phyloP scores from a whole-genome alignment of 176 grass and related monocot species.

The Dactylis glomerata region DNA sequence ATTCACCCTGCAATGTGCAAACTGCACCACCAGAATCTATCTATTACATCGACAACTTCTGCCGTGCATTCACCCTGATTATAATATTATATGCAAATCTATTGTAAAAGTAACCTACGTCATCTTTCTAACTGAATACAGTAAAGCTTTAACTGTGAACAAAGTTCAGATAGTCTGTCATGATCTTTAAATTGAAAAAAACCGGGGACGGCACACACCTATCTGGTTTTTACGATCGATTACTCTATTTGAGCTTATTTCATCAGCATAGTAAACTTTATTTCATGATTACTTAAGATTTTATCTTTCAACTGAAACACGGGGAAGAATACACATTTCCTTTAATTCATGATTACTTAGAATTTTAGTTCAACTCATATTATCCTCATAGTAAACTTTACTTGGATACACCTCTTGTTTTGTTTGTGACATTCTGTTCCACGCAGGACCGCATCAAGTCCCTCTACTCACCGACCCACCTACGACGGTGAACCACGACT shows the following conservation, averaged over 20 bases:
- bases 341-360: neutral
- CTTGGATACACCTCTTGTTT: neutral
- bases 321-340: too few species aligned
- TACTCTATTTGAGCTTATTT: too few species aligned
- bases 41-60: neutral
- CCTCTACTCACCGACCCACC: conserved; percentile 58
- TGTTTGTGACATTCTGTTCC: neutral
- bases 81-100: neutral
- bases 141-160: neutral
- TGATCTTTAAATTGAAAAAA: neutral
- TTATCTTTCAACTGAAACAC: neutral
- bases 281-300: neutral
- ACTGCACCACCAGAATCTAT: neutral
- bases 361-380: neutral
- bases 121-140: neutral
- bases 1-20: neutral
- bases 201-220: neutral
- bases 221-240: too few species aligned
- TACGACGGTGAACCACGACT: conserved; percentile 45
- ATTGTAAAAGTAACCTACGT: neutral
- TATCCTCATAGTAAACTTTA: neutral
- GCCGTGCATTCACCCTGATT: too few species aligned
- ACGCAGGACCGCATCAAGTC: conserved; percentile 55
- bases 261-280: neutral
- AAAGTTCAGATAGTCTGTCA: neutral